These are phyloP conservation scores for Talaromyces borbonicus DNA, from an alignment of 495 filamentous ascomycete species.

Conservation along the genomic window DNA sequence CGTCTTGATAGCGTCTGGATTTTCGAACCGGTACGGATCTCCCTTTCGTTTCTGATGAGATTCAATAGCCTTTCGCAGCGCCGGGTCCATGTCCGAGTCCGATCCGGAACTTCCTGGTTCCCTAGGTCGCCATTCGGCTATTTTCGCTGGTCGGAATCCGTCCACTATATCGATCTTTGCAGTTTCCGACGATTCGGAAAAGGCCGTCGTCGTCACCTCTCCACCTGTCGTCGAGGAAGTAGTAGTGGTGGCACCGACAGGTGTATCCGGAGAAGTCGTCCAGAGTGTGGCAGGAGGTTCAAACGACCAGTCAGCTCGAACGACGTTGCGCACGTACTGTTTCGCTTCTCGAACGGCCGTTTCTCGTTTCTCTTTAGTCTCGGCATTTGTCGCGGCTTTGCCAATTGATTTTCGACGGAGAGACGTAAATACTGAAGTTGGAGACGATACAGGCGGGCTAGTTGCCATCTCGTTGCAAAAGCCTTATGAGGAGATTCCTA, in stretches of 20 bases:
- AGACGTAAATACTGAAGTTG: conserved; percentile 10
- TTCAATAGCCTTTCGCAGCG: not conserved
- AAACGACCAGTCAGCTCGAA: conserved; percentile 37
- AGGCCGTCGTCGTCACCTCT: too few species aligned
- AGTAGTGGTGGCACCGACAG: conserved; percentile 7
- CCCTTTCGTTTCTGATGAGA: not conserved
- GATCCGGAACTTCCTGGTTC: conserved; percentile 36
- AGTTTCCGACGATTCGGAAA: too few species aligned
- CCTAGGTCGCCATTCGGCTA: conserved; percentile 32
- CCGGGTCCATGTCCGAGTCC: conserved; percentile 22
- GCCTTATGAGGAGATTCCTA: too few species aligned
- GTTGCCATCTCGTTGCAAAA: conserved; percentile 10
- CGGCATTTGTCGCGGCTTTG: not conserved
- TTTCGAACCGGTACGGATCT: conserved; percentile 54
- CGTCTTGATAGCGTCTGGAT: conserved; percentile 47
- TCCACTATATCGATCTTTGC: not conserved
- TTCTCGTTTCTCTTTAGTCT: conserved; percentile 24
- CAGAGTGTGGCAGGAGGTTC: conserved; percentile 14
- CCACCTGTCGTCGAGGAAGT: too few species aligned
- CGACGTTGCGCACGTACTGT: conserved; percentile 29
- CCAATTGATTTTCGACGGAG: conserved; percentile 6
- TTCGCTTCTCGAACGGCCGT: conserved; percentile 34
- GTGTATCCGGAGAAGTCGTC: conserved; percentile 10
- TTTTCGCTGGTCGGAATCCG: not conserved
- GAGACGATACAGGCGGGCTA: conserved; percentile 14